Percentiles rank a stretch among this genome's conserved stretches.
These are phyloP conservation scores for Edaphochlamys debaryana DNA, from an alignment of 139 green algal species.

Conservation along the genomic window DNA sequence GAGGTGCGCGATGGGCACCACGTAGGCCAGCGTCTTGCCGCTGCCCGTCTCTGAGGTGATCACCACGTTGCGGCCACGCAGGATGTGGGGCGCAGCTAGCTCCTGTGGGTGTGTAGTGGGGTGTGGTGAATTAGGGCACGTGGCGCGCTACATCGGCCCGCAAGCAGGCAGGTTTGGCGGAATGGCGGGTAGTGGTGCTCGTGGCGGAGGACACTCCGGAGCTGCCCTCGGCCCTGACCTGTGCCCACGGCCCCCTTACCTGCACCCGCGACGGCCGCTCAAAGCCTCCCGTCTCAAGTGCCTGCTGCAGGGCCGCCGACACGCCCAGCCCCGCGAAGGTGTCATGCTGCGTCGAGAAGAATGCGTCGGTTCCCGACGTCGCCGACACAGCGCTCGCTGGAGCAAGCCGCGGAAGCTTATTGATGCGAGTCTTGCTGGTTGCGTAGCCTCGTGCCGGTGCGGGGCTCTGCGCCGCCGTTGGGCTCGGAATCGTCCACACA, in stretches of 20 bases:
- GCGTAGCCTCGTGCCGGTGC: not conserved
- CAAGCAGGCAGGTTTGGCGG: too few relatives aligned
- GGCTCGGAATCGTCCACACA: not conserved
- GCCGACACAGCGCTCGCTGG: not conserved
- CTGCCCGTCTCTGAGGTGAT: slow-evolving; percentile 96
- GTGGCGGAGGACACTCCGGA: too few relatives aligned
- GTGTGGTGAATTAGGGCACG: too few relatives aligned
- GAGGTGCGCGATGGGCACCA: slow-evolving; percentile 79
- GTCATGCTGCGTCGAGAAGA: slow-evolving; percentile 53
- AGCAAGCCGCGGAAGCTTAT: not conserved
- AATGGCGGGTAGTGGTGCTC: too few relatives aligned
- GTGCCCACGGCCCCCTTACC: slow-evolving; percentile 20
- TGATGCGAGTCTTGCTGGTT: not conserved
- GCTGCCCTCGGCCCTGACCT: too few relatives aligned
- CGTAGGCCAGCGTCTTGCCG: slow-evolving; percentile 96
- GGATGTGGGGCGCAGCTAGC: slow-evolving; percentile 64
- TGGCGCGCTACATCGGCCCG: too few relatives aligned
- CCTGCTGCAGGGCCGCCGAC: slow-evolving; percentile 20
- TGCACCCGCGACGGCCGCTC: slow-evolving; percentile 63
- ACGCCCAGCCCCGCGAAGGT: slow-evolving; percentile 66
- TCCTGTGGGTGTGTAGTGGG: slow-evolving; percentile 69
- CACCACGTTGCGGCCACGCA: slow-evolving; percentile 76
- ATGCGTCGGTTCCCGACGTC: slow-evolving; percentile 44
- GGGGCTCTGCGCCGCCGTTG: not conserved
- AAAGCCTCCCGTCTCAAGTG: slow-evolving; percentile 61